phyloP scores from a whole-genome alignment of 306 rosid genomes.

The Castanospermum australe region DNA sequence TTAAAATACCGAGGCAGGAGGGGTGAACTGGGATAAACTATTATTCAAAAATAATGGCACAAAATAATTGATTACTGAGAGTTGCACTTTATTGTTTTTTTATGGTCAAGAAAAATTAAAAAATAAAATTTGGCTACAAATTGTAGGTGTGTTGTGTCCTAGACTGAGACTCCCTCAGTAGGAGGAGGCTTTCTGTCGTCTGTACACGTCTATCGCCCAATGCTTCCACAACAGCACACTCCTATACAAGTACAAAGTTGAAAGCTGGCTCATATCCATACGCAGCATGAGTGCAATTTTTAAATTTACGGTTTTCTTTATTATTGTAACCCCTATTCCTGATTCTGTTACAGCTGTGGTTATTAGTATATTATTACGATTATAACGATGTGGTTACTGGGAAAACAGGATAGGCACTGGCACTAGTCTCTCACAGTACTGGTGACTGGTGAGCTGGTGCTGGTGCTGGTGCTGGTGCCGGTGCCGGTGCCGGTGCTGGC shows the following conservation, averaged over 20 bases:
- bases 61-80: background rate
- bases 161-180: background rate
- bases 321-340: too few relatives aligned
- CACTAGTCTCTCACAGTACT: background rate
- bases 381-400: background rate
- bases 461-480: background rate
- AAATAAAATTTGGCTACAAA: background rate
- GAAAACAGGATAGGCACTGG: background rate
- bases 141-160: background rate
- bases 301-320: too few relatives aligned
- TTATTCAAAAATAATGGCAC: constrained; percentile 21
- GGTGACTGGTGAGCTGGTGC: background rate
- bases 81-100: background rate
- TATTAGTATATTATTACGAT: background rate
- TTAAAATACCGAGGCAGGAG: constrained; percentile 53
- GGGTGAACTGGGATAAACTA: constrained; percentile 27
- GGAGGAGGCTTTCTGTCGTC: background rate
- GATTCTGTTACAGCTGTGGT: background rate
- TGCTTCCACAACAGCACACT: background rate
- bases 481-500: background rate
- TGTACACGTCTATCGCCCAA: background rate
- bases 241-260: background rate
- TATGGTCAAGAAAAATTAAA: background rate
- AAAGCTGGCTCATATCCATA: too few relatives aligned
- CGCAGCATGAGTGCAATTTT: too few relatives aligned